These are phyloP conservation scores for Vachellia pachyceras DNA, from an alignment of 306 rosid species.

Conservation along the genomic window DNA sequence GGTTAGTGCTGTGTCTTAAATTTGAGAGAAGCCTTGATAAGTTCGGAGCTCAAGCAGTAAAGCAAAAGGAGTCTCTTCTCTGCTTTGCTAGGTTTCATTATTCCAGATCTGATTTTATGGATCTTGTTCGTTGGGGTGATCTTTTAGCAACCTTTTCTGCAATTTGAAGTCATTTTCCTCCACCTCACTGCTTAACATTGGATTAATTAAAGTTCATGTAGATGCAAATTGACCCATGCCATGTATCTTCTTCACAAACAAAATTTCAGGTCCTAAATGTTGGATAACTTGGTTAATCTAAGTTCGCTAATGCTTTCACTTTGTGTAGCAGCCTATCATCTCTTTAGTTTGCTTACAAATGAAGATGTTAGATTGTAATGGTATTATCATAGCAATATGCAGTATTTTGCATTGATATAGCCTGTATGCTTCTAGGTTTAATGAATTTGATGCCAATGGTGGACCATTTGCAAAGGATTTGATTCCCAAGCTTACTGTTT, in stretches of 20 bases:
- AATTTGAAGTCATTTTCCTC: not conserved
- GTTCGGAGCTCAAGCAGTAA: not conserved
- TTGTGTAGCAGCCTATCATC: not conserved
- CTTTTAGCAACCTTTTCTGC: conserved; percentile 19
- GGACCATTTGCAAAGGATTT: conserved; percentile 79
- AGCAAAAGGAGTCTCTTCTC: not conserved
- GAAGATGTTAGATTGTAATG: conserved; percentile 2
- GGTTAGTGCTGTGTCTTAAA: not conserved
- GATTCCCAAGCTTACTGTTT: conserved; percentile 59
- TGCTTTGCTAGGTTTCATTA: not conserved
- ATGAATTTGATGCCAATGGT: conserved; percentile 76
- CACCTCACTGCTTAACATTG: not conserved
- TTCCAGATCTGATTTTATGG: not conserved
- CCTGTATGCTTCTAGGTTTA: conserved; percentile 58
- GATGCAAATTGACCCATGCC: not conserved
- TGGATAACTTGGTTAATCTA: not conserved
- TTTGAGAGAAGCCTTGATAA: not conserved
- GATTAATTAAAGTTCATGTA: not conserved
- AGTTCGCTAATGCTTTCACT: not conserved
- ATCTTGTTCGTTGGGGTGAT: conserved; percentile 12
- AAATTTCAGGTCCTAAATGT: conserved; percentile 21
- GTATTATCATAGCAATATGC: conserved; percentile 23
- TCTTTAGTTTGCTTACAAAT: not conserved
- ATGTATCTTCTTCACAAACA: conserved; percentile 9
- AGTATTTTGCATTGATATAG: conserved; percentile 34